Evolutionary conservation across 441 rosid species (phyloP), one percentile per base, ranked within the genome.

Genomic region (Adansonia rubrostipa): DNA sequence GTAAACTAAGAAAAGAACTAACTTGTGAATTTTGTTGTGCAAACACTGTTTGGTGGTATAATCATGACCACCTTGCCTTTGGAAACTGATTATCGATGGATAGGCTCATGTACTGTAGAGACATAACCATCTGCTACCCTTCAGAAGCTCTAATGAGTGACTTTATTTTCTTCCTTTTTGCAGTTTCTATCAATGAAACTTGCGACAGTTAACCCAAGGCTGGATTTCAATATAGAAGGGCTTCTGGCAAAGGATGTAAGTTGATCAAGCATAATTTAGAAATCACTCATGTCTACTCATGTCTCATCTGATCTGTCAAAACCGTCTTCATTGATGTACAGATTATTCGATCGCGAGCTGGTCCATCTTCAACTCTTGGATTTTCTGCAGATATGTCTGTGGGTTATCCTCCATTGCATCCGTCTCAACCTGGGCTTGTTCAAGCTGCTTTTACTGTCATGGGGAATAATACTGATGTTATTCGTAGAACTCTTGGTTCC

Each of bases 141-240:
- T 36, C 42, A 19, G 8, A 33, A 57, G 10, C 14, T 69, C 50
- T 58, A 66, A 19, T 28, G n/a, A 15, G 9, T 76, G 78, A 60
- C 54, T 15, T 56, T 5, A 48, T 22, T 53, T 63, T 61, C 50
- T 56, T 50, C 48, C 71, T 50, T 72, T 67, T 62, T 76, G 67
- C 86, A 90, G 91, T 85, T 90, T 53, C 79, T 87, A 51, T 88
- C 89, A 36, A 91, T 91, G 95, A 91, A 90, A 89, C 94, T 92
- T 5, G 92, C 94, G 1, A 90, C 92, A 1, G 96, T 92, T 78
- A 89, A 92, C 77, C 92, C 96, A 48, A 88, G 89, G 76, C 82
- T 90, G 83, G 92, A 92, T 85, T 85, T 87, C 62, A 88, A 83
- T 84, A 80, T 89, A 51, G 92, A 90, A 83, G 88, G 90, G 79